Base-by-base conservation (phyloP, 768 basidiomycete species). In the Boletus reticulatus region DNA sequence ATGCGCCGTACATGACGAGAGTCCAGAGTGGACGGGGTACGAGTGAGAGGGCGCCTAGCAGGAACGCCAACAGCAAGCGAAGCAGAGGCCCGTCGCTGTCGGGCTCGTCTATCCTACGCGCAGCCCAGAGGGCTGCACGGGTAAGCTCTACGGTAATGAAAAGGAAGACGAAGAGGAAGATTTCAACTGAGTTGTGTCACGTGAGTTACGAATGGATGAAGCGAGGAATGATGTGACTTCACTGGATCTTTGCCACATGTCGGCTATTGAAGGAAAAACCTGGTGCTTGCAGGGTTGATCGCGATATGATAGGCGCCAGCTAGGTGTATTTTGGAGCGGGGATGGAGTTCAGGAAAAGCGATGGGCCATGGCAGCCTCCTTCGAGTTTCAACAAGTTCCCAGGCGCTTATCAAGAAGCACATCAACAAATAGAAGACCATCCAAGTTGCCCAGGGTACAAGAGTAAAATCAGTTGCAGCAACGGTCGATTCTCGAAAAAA, bases 101-200 rank as follows among this genome's bases (percentile, higher is more conserved):
- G 0, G 48, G 51, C 0, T 60, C 52, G 12, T 58, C 17, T 1
- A 47, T 31, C 0, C 48, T 8, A 1, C 56, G 53, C 2, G 42
- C 38, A 0, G 36, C 14, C 55, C 61, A 60, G 20, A 65, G 45
- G 4, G 37, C 24, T 0, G 13, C 11, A 0, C 67, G 52, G 0
- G 52, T 27, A 0, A 8, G 22, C 4, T 68, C 67, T 16, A 70
- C 31, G 0, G 41, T 43, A 0, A 67, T 0, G 19, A 68, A 68
- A 0, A 55, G 10, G 0, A 59, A 55, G 1, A 67, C 0, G 2
- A 64, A 48, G 4, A 67, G 27, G 34, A 58, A 12, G 12, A 22
- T 42, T 19, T 41, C 53, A 8, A 63, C 64, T 61, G 6, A 17
- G 8, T 14, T 14, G 20, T 16, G 41, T 50, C 49, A 41, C 55